These are phyloP conservation scores for Calonectria pteridis DNA, from an alignment of 2,329 filamentous ascomycete genomes.

Conservation along the genomic window DNA sequence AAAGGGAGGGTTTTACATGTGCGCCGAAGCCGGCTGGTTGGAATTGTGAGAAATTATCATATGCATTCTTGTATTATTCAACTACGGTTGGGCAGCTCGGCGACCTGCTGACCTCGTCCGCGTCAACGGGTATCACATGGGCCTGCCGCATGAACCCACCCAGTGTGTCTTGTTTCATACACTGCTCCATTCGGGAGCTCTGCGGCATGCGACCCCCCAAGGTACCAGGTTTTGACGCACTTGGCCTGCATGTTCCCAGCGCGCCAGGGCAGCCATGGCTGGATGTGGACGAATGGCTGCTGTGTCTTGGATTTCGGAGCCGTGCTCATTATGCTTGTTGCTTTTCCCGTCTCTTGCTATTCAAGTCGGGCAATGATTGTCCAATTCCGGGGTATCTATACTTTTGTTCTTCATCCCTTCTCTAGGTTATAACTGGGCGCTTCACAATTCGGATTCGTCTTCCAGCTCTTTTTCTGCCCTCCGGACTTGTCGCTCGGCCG, in stretches of 20 bases:
- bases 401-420: not conserved
- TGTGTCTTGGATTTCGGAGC: not conserved
- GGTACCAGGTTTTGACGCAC: not conserved
- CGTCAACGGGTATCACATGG: slow-evolving; percentile 9
- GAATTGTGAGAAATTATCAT: not conserved
- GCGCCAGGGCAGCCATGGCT: not conserved
- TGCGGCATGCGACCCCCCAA: not conserved
- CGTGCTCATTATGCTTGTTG: slow-evolving; percentile 2
- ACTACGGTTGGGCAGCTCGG: not conserved
- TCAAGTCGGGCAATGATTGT: not conserved
- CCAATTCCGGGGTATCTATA: slow-evolving; percentile 4
- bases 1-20: not conserved
- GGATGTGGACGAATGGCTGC: not conserved
- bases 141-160: not conserved
- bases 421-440: not conserved
- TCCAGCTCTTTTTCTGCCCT: slow-evolving; percentile 66
- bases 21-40: not conserved
- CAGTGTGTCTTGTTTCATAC: slow-evolving; percentile 4
- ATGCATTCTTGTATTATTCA: slow-evolving; percentile 1
- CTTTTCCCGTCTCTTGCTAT: slow-evolving; percentile 1
- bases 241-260: not conserved
- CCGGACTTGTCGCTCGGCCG: slow-evolving; percentile 74
- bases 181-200: not conserved
- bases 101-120: not conserved
- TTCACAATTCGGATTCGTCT: slow-evolving; percentile 43